Conservation (phyloP, 2,329 filamentous ascomycete species). For the Pestalotiopsis sp. region DNA sequence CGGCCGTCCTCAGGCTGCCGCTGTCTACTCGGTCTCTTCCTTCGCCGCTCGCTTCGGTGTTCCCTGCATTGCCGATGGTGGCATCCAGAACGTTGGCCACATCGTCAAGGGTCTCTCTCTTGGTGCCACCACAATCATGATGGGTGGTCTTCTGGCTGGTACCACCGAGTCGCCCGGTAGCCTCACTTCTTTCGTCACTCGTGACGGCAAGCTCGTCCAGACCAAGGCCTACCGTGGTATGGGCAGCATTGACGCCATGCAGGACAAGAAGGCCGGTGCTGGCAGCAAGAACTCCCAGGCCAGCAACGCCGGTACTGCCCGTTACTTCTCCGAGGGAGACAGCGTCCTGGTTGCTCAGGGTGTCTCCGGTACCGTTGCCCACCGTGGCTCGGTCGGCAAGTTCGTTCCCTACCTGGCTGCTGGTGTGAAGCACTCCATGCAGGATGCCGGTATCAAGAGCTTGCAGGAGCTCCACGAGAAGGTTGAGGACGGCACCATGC, state of each 20-base stretch:
- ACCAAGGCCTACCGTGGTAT: slow-evolving; percentile 99
- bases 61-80: slow-evolving; percentile 96
- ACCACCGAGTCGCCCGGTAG: slow-evolving; percentile 92
- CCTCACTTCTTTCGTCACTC: slow-evolving; percentile 85
- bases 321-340: slow-evolving; percentile 98
- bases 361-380: slow-evolving; percentile 83
- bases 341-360: slow-evolving; percentile 94
- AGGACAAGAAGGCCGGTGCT: slow-evolving; percentile 91
- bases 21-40: slow-evolving; percentile 85
- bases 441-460: slow-evolving; percentile 89
- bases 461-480: slow-evolving; percentile 75
- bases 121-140: slow-evolving; percentile 96
- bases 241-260: slow-evolving; percentile 99
- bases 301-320: slow-evolving; percentile 92
- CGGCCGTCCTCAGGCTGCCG: slow-evolving; percentile 90
- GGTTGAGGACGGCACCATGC: slow-evolving; percentile 73
- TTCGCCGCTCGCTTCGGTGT: slow-evolving; percentile 95
- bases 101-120: slow-evolving; percentile 98
- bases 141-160: slow-evolving; percentile 96
- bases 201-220: slow-evolving; percentile 97
- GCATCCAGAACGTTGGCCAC: slow-evolving; percentile 97
- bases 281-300: slow-evolving; percentile 73
- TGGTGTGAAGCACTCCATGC: slow-evolving; percentile 95
- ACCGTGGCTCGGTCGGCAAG: slow-evolving; percentile 85
- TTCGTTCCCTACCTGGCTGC: slow-evolving; percentile 96